Percentiles rank a stretch among this genome's conserved stretches.
Evolutionary conservation across 208 protist genomes (phyloP).

Genomic region (Crithidia bombi): DNA sequence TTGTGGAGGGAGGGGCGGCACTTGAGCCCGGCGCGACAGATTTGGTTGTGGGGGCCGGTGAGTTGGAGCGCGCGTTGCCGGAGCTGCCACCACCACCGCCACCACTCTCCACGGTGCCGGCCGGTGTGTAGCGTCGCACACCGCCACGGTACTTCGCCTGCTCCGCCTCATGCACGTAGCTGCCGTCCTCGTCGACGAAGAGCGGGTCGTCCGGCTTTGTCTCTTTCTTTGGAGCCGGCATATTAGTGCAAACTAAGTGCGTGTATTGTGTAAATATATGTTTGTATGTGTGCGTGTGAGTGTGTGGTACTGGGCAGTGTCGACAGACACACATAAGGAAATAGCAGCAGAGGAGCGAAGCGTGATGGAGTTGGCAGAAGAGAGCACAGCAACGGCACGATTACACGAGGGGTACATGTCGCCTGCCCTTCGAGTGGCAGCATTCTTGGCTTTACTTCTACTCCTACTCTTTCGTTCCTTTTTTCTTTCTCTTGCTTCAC

Average conservation of each 20-base stretch:
- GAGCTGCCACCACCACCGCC: background rate
- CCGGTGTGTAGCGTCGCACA: constrained; percentile 49
- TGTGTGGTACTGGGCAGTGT: background rate
- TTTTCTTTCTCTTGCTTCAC: too few relatives aligned
- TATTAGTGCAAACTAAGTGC: constrained; percentile 15
- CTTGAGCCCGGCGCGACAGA: background rate
- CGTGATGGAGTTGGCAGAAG: too few relatives aligned
- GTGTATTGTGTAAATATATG: too few relatives aligned
- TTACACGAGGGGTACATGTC: too few relatives aligned
- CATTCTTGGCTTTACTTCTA: too few relatives aligned
- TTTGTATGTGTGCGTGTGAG: background rate
- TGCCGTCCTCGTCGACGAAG: constrained; percentile 74
- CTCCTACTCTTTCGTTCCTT: too few relatives aligned
- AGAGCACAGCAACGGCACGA: too few relatives aligned
- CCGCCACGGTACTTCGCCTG: constrained; percentile 65
- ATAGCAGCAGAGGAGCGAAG: too few relatives aligned
- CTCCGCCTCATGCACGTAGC: constrained; percentile 73
- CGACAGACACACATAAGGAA: too few relatives aligned
- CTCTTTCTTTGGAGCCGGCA: constrained; percentile 83
- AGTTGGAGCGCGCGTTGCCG: constrained; percentile 1
- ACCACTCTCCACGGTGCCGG: background rate
- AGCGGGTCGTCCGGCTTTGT: constrained; percentile 76
- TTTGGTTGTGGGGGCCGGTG: background rate
- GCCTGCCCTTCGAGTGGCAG: too few relatives aligned
- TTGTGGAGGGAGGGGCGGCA: background rate